Evolutionary conservation across 1,284 basidiomycete genomes (phyloP).

Genomic region (Ceratobasidium papillatum): DNA sequence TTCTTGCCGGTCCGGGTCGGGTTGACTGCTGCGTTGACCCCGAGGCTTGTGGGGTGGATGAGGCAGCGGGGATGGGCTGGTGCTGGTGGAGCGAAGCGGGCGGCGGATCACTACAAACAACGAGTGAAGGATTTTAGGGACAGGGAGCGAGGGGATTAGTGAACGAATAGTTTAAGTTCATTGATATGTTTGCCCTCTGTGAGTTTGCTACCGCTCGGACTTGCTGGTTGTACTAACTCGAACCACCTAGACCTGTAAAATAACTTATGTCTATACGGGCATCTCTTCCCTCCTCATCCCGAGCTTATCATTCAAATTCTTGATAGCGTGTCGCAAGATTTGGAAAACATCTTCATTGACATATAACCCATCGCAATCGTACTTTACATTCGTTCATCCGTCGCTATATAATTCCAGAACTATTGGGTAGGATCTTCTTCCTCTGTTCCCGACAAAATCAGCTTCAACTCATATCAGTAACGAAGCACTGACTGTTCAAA

Average conservation of each 20-base stretch:
- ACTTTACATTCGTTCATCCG: background rate
- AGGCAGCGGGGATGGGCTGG: constrained; percentile 78
- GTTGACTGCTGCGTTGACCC: constrained; percentile 87
- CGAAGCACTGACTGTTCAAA: constrained; percentile 59
- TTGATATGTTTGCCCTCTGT: background rate
- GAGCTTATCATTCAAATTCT: background rate
- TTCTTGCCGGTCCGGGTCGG: constrained; percentile 92
- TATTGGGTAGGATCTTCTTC: constrained; percentile 44
- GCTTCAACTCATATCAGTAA: background rate
- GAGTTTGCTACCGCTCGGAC: background rate
- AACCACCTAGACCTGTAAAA: background rate
- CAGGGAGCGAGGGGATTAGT: constrained; percentile 24
- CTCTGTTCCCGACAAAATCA: constrained; percentile 41
- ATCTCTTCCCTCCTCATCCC: background rate
- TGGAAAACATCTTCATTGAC: constrained; percentile 19
- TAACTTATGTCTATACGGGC: constrained; percentile 10
- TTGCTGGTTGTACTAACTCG: background rate
- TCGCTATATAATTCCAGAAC: background rate
- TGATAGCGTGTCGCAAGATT: background rate
- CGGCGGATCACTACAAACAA: constrained; percentile 59
- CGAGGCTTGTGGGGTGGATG: constrained; percentile 83
- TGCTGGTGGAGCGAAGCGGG: constrained; percentile 69
- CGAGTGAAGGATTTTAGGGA: constrained; percentile 30
- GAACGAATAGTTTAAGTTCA: background rate
- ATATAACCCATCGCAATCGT: background rate